Base-by-base conservation (phyloP, 495 filamentous ascomycete genomes). In the Aspergillus campestris region DNA sequence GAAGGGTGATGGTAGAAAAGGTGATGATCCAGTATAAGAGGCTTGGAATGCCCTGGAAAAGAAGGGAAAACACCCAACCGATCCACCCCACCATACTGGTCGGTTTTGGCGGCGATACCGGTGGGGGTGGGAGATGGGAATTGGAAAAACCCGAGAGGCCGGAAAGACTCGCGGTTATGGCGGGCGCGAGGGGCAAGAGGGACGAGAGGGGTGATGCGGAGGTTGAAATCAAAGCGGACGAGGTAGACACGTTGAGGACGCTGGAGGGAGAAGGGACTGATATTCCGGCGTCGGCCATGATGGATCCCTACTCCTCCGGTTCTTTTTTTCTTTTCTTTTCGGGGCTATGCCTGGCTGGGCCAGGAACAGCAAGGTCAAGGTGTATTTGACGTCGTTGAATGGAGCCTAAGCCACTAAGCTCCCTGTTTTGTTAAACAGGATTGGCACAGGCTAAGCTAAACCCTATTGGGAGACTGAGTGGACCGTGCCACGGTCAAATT, bases 1-100 rank as follows among this genome's bases (percentile, higher is more conserved):
- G 91, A 48, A 95, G 61, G 5, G 89, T 91, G 45, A 97, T 86
- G 30, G 89, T 94, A 7, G 81, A 74, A 53, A 95, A 87, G 42
- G 86, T 88, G 48, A 96, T 80, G 33, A 80, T 57, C 79, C 81
- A 92, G 71, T 88, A 94, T 32, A 95, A 64, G 6, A 89, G 66
- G 36, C 76, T 77, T 30, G 92, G 91, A 31, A 95, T 69, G 31
- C 64, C 59, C 38, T 69, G 64, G 39, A 74, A 70, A 44, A 65
- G 34, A 37, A 72, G 57, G 52, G 62, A 52, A 38, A 73, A 67
- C 34, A 69, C 44, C 65, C 65, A 66, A 40, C 62, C 57, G 38
- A 71, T 61, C 58, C 62, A 67, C 54, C 70, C 68, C 56, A 65
- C 61, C 70, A 71, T 71, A 49, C 61, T 68, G 49, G 65, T 58